Percentiles rank a stretch among this genome's conserved stretches.
phyloP scores from a whole-genome alignment of 1,139 yeast species.

The Pichiaceae sp. region DNA sequence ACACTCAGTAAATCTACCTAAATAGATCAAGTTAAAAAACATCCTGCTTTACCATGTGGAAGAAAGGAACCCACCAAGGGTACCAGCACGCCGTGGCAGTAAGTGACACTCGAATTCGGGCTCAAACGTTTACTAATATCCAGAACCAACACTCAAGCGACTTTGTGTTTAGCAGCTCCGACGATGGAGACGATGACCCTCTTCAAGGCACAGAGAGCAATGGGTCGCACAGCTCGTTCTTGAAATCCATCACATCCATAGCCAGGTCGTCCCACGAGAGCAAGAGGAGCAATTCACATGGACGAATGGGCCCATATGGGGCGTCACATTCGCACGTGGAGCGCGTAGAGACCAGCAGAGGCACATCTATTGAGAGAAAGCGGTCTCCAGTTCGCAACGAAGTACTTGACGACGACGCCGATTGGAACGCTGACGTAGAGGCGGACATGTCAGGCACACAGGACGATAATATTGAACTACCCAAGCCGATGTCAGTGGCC shows the following conservation, averaged over 20 bases:
- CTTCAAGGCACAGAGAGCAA: neutral
- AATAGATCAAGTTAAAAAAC: neutral
- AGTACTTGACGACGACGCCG: conserved; percentile 48
- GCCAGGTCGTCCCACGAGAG: conserved; percentile 9
- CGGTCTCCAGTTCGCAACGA: conserved; percentile 1
- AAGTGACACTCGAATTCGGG: conserved; percentile 5
- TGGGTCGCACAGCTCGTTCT: conserved; percentile 9
- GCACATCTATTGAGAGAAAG: neutral
- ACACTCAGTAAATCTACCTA: conserved; percentile 3
- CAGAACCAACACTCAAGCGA: conserved; percentile 7
- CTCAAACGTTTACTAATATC: neutral
- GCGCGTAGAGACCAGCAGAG: neutral
- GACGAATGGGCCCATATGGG: conserved; percentile 12
- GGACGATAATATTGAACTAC: neutral
- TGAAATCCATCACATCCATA: conserved; percentile 15
- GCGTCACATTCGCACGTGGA: conserved; percentile 23
- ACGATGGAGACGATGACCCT: conserved; percentile 9
- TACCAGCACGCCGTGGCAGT: conserved; percentile 19
- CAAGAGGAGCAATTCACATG: neutral
- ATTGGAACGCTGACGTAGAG: conserved; percentile 87
- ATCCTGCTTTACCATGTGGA: conserved; percentile 12
- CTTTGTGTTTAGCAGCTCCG: conserved; percentile 8
- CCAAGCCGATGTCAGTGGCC: neutral
- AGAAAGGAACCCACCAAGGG: conserved; percentile 10
- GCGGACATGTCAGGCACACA: neutral